Base-by-base conservation (phyloP, 148 eudicot species). In the Arbutus unedo region DNA sequence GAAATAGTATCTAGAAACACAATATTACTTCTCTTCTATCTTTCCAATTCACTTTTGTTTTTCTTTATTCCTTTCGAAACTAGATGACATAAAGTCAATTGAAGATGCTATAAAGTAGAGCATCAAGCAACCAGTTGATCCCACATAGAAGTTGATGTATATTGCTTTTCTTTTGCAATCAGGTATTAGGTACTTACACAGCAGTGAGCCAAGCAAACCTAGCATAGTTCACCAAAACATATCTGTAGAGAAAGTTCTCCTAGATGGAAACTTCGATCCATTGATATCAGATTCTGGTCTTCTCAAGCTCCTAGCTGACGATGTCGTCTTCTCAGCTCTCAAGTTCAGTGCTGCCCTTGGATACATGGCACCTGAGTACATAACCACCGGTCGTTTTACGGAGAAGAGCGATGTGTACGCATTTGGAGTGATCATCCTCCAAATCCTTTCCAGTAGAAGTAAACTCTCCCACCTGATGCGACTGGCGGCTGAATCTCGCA, bases 281-380 rank as follows among this genome's bases (percentile, higher is more conserved):
- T 53, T 96, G 56, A 91, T 96, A 84, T 77, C 87, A 4, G 97
- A 94, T 74, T 91, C 94, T 3, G 99, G 98, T 48, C 85, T 96
- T 41, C 90, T 93, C 70, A 91, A 94, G 89, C 97, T 96, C 74
- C 94, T 96, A 56, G 98, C 99, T 0, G 97, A 94, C 76, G 99
- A 96, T 81, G 89, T 89, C 25, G 91, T 93, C 76, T 96, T 88
- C 85, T 96, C 99, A 0, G 96, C 93, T 59, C 89, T 96, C 82
- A 96, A 96, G 80, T 89, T 92, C 74, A 96, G 99, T 50, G 98
- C 99, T 6, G 98, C 98, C 31, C 85, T 96, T 86, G 98, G 99
- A 45, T 96, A 93, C 88, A 86, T 96, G 85, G 98, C 98, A 6
- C 99, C 99, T 0, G 99, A 96, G 77, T 96, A 96, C 87, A 82